A percentile compares a stretch with the other conserved stretches of the same genome.
Evolutionary conservation across 2,329 filamentous ascomycete species (phyloP).

Genomic region (Phialophora macrospora): DNA sequence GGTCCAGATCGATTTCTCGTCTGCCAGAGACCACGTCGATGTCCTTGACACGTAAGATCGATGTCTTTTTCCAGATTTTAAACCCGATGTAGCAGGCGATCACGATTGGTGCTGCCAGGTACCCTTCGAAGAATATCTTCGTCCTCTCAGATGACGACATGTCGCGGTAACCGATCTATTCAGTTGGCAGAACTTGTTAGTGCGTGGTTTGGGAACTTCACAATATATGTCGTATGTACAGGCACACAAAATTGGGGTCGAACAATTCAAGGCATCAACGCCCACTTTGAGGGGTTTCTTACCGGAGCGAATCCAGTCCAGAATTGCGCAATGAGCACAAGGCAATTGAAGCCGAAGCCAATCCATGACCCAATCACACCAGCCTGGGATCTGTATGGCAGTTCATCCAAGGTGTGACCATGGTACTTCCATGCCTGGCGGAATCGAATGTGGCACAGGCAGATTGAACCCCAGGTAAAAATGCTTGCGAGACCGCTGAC

Average conservation of each 20-base stretch:
- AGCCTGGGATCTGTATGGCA: conserved; percentile 79
- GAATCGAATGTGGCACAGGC: conserved; percentile 77
- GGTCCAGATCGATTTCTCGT: conserved; percentile 66
- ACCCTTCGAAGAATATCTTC: conserved; percentile 69
- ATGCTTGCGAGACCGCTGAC: conserved; percentile 75
- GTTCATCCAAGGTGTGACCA: conserved; percentile 72
- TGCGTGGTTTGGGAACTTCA: background rate
- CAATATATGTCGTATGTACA: background rate
- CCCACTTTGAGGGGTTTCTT: background rate
- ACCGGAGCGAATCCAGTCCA: conserved; percentile 80
- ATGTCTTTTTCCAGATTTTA: conserved; percentile 41
- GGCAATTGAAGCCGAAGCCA: conserved; percentile 73
- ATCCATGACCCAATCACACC: conserved; percentile 80
- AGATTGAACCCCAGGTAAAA: conserved; percentile 65
- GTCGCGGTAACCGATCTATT: conserved; percentile 52
- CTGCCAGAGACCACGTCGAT: conserved; percentile 72
- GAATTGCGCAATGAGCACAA: conserved; percentile 82
- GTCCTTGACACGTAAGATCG: conserved; percentile 18
- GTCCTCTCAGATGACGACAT: conserved; percentile 56
- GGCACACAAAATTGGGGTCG: background rate
- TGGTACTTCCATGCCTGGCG: conserved; percentile 72
- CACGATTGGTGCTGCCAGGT: conserved; percentile 63
- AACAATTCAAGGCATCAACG: background rate
- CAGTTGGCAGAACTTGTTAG: background rate
- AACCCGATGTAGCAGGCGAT: conserved; percentile 56